These are phyloP conservation scores for Huiozyma naganishii DNA, from an alignment of 805 yeast genomes.

Conservation along the genomic window DNA sequence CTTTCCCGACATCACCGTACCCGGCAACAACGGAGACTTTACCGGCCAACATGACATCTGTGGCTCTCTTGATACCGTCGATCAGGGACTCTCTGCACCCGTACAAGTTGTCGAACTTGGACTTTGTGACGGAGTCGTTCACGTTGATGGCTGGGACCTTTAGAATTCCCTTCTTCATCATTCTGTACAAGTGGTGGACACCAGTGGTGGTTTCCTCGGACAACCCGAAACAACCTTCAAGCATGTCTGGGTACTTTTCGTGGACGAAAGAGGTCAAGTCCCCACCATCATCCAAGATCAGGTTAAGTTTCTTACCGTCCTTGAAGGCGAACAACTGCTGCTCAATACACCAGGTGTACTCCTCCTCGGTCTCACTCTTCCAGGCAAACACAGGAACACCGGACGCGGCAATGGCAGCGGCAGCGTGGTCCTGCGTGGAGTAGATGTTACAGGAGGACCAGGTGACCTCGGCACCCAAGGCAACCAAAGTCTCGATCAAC, in stretches of 20 bases:
- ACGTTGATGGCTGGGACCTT: constrained; percentile 99
- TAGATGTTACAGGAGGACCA: constrained; percentile 99
- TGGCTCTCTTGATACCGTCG: constrained; percentile 99
- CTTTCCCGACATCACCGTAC: constrained; percentile 99
- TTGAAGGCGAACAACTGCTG: constrained; percentile 98
- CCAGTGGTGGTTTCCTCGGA: constrained; percentile 99
- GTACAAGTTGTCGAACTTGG: constrained; percentile 98
- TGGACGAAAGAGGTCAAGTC: constrained; percentile 94
- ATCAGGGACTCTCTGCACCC: constrained; percentile 98
- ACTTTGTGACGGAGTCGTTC: constrained; percentile 97
- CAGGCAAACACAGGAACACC: constrained; percentile 99
- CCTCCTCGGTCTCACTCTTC: constrained; percentile 99
- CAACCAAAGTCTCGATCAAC: constrained; percentile 91
- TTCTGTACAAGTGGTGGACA: constrained; percentile 97
- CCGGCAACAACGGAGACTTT: constrained; percentile 98
- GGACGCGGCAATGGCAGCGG: constrained; percentile 98
- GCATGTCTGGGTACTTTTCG: constrained; percentile 96
- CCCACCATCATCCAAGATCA: constrained; percentile 98
- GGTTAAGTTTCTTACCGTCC: constrained; percentile 88
- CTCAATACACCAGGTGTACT: constrained; percentile 98
- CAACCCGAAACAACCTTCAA: constrained; percentile 87
- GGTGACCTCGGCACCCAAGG: constrained; percentile 98
- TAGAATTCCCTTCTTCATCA: constrained; percentile 76
- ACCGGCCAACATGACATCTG: constrained; percentile 99
- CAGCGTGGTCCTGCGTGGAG: constrained; percentile 99